phyloP scores from a whole-genome alignment of 2,329 filamentous ascomycete genomes.

The Xenoacremonium recifei region DNA sequence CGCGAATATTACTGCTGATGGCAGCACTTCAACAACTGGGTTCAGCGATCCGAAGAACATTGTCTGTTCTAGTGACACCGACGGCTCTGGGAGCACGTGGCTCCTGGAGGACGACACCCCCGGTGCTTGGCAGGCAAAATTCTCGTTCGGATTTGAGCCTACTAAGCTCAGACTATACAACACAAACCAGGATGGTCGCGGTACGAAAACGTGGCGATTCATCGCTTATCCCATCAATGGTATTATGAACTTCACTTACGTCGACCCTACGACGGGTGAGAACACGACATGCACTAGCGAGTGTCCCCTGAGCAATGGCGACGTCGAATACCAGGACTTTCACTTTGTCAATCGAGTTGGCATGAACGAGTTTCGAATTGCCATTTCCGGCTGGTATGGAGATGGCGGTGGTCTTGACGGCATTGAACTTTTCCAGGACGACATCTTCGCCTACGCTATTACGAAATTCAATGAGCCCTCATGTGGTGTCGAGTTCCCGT shows the following conservation, averaged over 20 bases:
- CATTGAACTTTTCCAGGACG: constrained; percentile 82
- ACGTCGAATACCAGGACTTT: constrained; percentile 78
- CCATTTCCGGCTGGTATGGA: constrained; percentile 87
- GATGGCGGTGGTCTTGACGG: constrained; percentile 79
- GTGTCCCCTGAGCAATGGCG: constrained; percentile 76
- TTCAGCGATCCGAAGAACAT: constrained; percentile 78
- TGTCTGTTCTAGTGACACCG: constrained; percentile 68
- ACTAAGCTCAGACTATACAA: constrained; percentile 88
- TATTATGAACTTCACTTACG: constrained; percentile 95
- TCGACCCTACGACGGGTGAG: constrained; percentile 68
- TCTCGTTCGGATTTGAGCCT: constrained; percentile 81
- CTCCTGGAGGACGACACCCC: constrained; percentile 67
- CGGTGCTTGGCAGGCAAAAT: constrained; percentile 81
- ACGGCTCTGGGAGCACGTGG: constrained; percentile 78
- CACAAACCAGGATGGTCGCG: constrained; percentile 77
- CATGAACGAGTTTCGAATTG: constrained; percentile 83
- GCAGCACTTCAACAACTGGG: constrained; percentile 59
- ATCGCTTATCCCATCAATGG: constrained; percentile 82
- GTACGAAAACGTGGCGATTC: constrained; percentile 85
- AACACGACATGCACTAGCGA: constrained; percentile 73
- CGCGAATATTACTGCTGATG: constrained; percentile 69
- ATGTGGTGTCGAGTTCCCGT: constrained; percentile 63
- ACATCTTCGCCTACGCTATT: constrained; percentile 83
- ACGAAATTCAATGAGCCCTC: constrained; percentile 84
- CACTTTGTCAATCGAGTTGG: constrained; percentile 83